These are phyloP conservation scores for Mucor saturninus DNA, from an alignment of 371 early-diverging fungal species.

Conservation along the genomic window DNA sequence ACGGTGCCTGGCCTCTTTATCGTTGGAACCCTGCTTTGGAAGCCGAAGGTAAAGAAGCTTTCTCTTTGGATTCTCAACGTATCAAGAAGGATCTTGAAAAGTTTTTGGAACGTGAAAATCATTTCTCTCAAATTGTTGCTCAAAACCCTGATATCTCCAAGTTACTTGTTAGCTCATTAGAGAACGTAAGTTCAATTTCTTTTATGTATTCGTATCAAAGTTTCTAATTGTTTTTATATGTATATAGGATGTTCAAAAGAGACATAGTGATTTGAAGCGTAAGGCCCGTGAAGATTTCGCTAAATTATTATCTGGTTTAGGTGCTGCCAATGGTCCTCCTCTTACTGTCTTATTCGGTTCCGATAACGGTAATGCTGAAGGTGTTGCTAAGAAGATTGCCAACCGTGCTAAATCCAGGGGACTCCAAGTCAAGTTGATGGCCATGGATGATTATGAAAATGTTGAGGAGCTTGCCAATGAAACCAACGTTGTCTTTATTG, in stretches of 20 bases:
- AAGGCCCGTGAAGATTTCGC: slow-evolving; percentile 71
- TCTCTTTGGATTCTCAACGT: slow-evolving; percentile 84
- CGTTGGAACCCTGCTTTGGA: slow-evolving; percentile 85
- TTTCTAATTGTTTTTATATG: neutral
- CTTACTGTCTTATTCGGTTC: slow-evolving; percentile 87
- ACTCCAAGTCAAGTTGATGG: slow-evolving; percentile 72
- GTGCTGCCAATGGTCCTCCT: slow-evolving; percentile 76
- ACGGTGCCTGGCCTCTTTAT: slow-evolving; percentile 92
- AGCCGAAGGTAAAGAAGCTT: slow-evolving; percentile 66
- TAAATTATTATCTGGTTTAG: slow-evolving; percentile 67
- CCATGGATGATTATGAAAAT: slow-evolving; percentile 79
- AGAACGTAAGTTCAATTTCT: slow-evolving; percentile 38
- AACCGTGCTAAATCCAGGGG: slow-evolving; percentile 81
- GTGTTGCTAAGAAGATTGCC: slow-evolving; percentile 81
- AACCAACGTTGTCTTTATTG: slow-evolving; percentile 75
- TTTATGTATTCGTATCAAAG: neutral
- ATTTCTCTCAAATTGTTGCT: slow-evolving; percentile 73
- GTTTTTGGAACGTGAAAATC: slow-evolving; percentile 85
- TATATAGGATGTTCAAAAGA: slow-evolving; percentile 54
- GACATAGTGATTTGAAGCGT: slow-evolving; percentile 54
- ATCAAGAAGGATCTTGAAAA: slow-evolving; percentile 80
- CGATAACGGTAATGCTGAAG: slow-evolving; percentile 91
- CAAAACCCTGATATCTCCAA: slow-evolving; percentile 67
- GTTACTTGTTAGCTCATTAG: slow-evolving; percentile 54
- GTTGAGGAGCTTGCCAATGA: slow-evolving; percentile 80